Evolutionary conservation across 805 yeast genomes (phyloP), one percentile per base, ranked within the genome.

Genomic region (Suhomyces pyralidae): DNA sequence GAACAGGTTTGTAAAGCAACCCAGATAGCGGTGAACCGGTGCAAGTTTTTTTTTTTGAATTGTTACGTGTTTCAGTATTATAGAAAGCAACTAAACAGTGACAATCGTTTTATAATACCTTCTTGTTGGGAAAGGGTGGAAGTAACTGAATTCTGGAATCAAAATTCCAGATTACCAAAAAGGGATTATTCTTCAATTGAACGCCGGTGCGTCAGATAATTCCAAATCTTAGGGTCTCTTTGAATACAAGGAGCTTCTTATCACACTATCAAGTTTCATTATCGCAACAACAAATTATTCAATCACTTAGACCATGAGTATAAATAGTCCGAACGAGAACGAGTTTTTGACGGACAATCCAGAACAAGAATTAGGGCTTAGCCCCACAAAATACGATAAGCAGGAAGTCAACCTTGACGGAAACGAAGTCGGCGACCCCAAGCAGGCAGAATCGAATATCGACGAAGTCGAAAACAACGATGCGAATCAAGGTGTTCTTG

Each of bases 351-450:
- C 15, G 28, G 30, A 12, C 17, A 42, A 22, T 25, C 15, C 26
- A 12, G 45, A 42, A 8, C 45, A 22, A 20, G 45, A 42, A 15
- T 14, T 24, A 42, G 30, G 17, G 15, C 30, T 42, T 24, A 42
- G 45, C 30, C 28, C 45, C 22, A 10, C 45, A 3, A 20, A 22
- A 42, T 12, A 22, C 19, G 30, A 42, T n/a, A 24, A 24, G 22
- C 14, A 10, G 9, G 28, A 42, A 14, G 3, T 7, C 9, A 46
- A 50, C 7, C 48, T 20, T 5, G 48, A 38, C 9, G 42, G 7
- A 15, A 38, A 50, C 22, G 51, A 30, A 42, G 36, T 28, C 24
- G 49, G 40, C 30, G 49, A 36, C 19, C n/a, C 19, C 19, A 48
- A 40, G 7, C 24, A 48, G 20, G 48, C 26, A 49, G 51, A 49